Percentiles rank a stretch among this genome's conserved stretches.
phyloP scores from a whole-genome alignment of 371 early-diverging fungal genomes.

The Rhizomucor miehei region DNA sequence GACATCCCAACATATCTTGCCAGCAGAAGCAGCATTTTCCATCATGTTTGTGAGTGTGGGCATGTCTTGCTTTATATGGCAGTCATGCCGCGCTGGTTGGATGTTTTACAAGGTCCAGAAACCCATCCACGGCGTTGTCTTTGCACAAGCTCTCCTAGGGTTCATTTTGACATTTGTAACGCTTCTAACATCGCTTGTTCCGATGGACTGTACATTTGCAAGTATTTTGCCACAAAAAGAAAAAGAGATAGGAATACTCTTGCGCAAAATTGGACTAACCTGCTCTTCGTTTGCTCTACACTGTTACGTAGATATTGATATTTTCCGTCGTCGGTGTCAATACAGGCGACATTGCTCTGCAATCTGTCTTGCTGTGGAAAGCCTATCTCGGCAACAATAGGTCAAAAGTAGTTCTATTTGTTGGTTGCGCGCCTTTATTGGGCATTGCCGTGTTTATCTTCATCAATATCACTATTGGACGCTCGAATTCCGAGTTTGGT shows the following conservation, averaged over 20 bases:
- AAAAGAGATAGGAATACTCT: not conserved
- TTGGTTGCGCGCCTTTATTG: slow-evolving; percentile 30
- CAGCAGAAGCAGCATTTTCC: slow-evolving; percentile 22
- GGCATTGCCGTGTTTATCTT: slow-evolving; percentile 30
- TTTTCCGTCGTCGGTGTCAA: slow-evolving; percentile 46
- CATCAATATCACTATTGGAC: slow-evolving; percentile 34
- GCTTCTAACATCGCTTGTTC: slow-evolving; percentile 22
- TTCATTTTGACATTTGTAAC: slow-evolving; percentile 35
- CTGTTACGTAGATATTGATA: slow-evolving; percentile 9
- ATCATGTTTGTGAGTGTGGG: slow-evolving; percentile 45
- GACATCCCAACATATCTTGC: not conserved
- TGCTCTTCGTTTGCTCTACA: no score
- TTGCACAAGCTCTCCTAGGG: slow-evolving; percentile 35
- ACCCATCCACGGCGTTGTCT: slow-evolving; percentile 32
- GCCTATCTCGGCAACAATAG: slow-evolving; percentile 44
- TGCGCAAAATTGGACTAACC: not conserved
- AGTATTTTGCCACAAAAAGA: no score
- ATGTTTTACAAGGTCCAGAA: slow-evolving; percentile 35
- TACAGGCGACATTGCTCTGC: slow-evolving; percentile 33
- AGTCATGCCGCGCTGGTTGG: slow-evolving; percentile 23
- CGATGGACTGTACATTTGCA: slow-evolving; percentile 40
- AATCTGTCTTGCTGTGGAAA: slow-evolving; percentile 42
- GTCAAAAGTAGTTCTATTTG: slow-evolving; percentile 24
- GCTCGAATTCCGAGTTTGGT: slow-evolving; percentile 13
- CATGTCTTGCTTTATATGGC: slow-evolving; percentile 44